Percentiles rank a stretch among this genome's conserved stretches.
These are phyloP conservation scores for Lichtheimia hyalospora DNA, from an alignment of 371 early-diverging fungal genomes.

Conservation along the genomic window DNA sequence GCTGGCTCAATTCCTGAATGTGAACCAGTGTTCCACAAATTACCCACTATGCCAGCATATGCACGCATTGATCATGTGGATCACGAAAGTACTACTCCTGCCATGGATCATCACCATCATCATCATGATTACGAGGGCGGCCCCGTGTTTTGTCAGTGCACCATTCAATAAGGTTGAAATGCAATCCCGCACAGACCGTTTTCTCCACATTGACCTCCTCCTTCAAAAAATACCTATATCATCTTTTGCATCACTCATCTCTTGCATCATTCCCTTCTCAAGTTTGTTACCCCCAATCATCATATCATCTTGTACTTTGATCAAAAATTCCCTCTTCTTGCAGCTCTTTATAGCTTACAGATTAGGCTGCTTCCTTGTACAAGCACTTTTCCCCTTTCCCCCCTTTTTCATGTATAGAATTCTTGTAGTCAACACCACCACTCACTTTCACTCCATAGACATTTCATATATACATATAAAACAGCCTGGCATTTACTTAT, in stretches of 20 bases:
- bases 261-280: neutral
- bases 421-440: neutral
- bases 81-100: constrained; percentile 14
- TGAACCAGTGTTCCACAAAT: constrained; percentile 3
- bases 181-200: neutral
- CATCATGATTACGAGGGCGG: constrained; percentile 18
- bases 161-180: constrained; percentile 20
- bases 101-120: constrained; percentile 7
- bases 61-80: constrained; percentile 15
- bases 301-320: neutral
- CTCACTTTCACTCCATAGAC: too few species aligned
- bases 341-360: neutral
- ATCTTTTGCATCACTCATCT: neutral
- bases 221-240: neutral
- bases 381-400: neutral
- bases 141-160: constrained; percentile 31
- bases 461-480: neutral
- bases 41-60: constrained; percentile 24
- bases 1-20: neutral
- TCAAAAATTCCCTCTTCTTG: neutral
- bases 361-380: neutral
- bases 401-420: neutral
- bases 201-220: neutral
- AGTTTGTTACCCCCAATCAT: neutral
- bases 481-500: neutral